phyloP scores from a whole-genome alignment of 2,329 filamentous ascomycete genomes.

The Clonostachys chloroleuca region DNA sequence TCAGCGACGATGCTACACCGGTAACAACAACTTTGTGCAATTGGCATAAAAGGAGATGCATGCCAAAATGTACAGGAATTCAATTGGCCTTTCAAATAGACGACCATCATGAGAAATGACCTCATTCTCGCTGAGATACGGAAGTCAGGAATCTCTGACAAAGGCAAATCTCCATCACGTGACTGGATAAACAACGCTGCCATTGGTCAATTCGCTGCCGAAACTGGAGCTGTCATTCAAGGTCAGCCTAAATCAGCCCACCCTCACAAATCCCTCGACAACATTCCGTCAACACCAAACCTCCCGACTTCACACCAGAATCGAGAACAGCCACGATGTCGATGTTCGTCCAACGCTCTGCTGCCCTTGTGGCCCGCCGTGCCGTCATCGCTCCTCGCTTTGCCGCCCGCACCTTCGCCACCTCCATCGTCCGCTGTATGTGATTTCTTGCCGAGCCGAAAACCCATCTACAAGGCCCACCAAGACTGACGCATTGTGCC shows the following conservation, averaged over 20 bases:
- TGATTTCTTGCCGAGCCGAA: constrained; percentile 8
- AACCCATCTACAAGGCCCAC: neutral
- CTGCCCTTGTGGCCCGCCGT: constrained; percentile 55
- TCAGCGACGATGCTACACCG: too few relatives aligned
- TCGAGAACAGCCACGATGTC: constrained; percentile 2
- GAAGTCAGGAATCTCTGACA: too few relatives aligned
- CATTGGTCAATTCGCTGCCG: constrained; percentile 28
- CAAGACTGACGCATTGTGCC: constrained; percentile 3
- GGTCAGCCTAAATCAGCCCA: constrained; percentile 37
- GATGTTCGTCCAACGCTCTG: constrained; percentile 64
- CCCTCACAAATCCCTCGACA: constrained; percentile 42
- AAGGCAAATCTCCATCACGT: constrained; percentile 18
- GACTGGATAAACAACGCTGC: constrained; percentile 9
- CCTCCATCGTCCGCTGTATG: constrained; percentile 57
- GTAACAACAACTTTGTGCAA: too few relatives aligned
- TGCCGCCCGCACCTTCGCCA: constrained; percentile 55
- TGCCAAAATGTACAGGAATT: too few relatives aligned
- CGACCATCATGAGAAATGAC: too few relatives aligned
- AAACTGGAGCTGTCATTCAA: constrained; percentile 22
- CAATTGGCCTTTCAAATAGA: too few relatives aligned
- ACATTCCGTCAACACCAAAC: constrained; percentile 14
- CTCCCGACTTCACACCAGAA: constrained; percentile 12
- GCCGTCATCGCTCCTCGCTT: constrained; percentile 42
- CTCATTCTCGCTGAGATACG: too few relatives aligned
- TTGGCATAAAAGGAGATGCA: too few relatives aligned